A percentile compares a stretch with the other conserved stretches of the same genome.
These are phyloP conservation scores for Psidium friedrichsthalianum DNA, from an alignment of 345 rosid species.

Conservation along the genomic window DNA sequence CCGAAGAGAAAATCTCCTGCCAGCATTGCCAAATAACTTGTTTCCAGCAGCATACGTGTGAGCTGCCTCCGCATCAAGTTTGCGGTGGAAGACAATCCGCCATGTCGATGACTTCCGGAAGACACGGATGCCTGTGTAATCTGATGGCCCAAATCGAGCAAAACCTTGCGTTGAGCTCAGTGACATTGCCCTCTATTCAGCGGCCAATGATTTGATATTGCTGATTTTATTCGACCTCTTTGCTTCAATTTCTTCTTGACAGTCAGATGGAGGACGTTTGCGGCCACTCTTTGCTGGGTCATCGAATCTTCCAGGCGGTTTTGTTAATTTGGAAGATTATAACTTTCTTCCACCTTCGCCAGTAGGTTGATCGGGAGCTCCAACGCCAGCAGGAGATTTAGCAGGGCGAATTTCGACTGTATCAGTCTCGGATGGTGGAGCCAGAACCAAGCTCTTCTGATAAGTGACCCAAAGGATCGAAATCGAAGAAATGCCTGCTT, in stretches of 20 bases:
- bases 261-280: constrained; percentile 78
- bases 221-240: constrained; percentile 60
- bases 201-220: constrained; percentile 41
- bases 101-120: constrained; percentile 89
- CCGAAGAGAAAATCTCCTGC: constrained; percentile 55
- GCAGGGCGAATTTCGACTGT: constrained; percentile 10
- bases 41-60: constrained; percentile 51
- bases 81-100: constrained; percentile 84
- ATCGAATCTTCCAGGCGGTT: constrained; percentile 30
- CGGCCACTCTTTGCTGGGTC: constrained; percentile 60
- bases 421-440: constrained; percentile 40
- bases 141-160: constrained; percentile 90
- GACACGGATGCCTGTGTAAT: constrained; percentile 74
- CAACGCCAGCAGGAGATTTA: constrained; percentile 16
- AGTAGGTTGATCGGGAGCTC: constrained; percentile 8
- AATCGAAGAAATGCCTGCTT: constrained; percentile 55
- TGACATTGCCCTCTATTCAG: constrained; percentile 52
- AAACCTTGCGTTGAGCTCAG: constrained; percentile 82
- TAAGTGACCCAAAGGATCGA: constrained; percentile 44
- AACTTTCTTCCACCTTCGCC: constrained; percentile 29
- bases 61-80: constrained; percentile 78
- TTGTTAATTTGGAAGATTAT: constrained; percentile 32
- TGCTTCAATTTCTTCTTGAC: constrained; percentile 66
- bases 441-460: constrained; percentile 63
- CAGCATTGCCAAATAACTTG: constrained; percentile 66